These are phyloP conservation scores for Aspergillus egyptiacus DNA, from an alignment of 495 filamentous ascomycete species.

Conservation along the genomic window DNA sequence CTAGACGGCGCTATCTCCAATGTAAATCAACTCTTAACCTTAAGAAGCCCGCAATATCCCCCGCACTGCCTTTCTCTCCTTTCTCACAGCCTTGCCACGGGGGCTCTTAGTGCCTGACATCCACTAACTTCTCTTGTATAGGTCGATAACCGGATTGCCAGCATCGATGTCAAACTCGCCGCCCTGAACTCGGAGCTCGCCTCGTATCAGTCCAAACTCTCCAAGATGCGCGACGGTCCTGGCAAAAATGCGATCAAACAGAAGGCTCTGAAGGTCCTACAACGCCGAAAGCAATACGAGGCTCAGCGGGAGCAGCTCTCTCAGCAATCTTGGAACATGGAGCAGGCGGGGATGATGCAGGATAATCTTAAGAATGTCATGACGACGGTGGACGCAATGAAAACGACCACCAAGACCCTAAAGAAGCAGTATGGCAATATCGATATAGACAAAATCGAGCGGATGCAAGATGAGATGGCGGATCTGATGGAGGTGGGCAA, in stretches of 20 bases:
- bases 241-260: slow-evolving; percentile 89
- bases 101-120: neutral
- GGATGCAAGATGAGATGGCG: slow-evolving; percentile 98
- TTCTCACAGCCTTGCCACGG: neutral
- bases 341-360: slow-evolving; percentile 98
- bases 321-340: slow-evolving; percentile 98
- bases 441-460: slow-evolving; percentile 94
- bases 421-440: slow-evolving; percentile 96
- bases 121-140: too few species aligned
- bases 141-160: slow-evolving; percentile 78
- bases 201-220: slow-evolving; percentile 78
- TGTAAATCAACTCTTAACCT: slow-evolving; percentile 41
- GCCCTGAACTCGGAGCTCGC: slow-evolving; percentile 86
- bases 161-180: slow-evolving; percentile 91
- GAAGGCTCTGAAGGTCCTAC: slow-evolving; percentile 91
- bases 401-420: slow-evolving; percentile 89
- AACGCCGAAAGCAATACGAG: slow-evolving; percentile 96
- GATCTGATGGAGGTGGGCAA: slow-evolving; percentile 97
- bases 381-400: slow-evolving; percentile 97
- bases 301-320: slow-evolving; percentile 90
- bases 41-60: neutral
- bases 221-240: slow-evolving; percentile 94
- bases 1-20: slow-evolving; percentile 80
- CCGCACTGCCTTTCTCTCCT: neutral
- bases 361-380: slow-evolving; percentile 98